phyloP scores from a whole-genome alignment of 768 basidiomycete genomes.

The Trametes cinnabarina region DNA sequence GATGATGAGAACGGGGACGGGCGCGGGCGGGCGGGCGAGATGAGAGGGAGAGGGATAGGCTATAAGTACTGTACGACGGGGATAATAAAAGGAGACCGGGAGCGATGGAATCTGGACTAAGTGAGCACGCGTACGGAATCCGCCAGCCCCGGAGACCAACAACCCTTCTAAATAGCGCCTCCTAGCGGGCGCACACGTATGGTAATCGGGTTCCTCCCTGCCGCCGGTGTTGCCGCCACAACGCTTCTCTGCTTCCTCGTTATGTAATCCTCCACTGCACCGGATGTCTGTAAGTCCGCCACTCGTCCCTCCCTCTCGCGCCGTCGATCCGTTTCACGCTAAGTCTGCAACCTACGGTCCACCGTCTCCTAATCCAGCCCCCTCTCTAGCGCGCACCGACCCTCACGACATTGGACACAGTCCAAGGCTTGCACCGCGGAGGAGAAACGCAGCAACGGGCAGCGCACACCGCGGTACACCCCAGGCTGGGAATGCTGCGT shows the following conservation, averaged over 20 bases:
- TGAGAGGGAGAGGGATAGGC: neutral
- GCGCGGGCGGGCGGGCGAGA: neutral
- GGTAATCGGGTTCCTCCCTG: conserved; percentile 5
- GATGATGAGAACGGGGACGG: neutral
- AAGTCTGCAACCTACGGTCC: neutral
- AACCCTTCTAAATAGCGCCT: conserved; percentile 12
- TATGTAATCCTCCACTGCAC: conserved; percentile 19
- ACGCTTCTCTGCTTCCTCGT: conserved; percentile 12
- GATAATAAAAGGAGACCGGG: conserved; percentile 5
- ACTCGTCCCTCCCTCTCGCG: neutral
- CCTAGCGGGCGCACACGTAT: conserved; percentile 8
- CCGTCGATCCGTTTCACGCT: conserved; percentile 10
- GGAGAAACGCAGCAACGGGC: neutral
- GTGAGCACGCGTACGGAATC: conserved; percentile 10
- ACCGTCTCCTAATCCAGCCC: neutral
- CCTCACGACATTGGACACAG: neutral
- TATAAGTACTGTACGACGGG: conserved; percentile 11
- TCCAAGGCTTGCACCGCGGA: neutral
- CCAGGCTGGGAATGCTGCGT: neutral
- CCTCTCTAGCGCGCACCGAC: neutral
- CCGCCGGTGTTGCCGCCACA: conserved; percentile 19
- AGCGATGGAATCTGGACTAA: conserved; percentile 9
- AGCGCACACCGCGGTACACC: neutral
- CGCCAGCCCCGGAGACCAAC: conserved; percentile 10
- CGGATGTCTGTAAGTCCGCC: conserved; percentile 12